Evolutionary conservation across 2,329 filamentous ascomycete species (phyloP).

Genomic region (Trichoderma sp.): DNA sequence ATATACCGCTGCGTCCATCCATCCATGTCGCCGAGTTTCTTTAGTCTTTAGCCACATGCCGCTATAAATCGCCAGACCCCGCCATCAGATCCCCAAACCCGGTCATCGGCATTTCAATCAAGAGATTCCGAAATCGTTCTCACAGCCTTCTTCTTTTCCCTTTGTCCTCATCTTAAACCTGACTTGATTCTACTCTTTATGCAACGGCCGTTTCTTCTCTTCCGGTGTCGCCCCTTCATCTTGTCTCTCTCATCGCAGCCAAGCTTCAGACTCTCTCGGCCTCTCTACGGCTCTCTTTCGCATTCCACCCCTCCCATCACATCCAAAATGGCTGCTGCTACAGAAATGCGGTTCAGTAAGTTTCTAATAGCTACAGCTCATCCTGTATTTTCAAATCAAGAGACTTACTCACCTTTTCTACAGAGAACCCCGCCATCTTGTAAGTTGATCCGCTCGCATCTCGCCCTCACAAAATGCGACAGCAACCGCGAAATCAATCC

Average conservation of each 20-base stretch:
- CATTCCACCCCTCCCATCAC: not conserved
- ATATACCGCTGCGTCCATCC: too few species aligned
- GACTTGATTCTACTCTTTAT: not conserved
- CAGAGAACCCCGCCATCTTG: conserved; percentile 55
- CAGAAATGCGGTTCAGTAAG: conserved; percentile 41
- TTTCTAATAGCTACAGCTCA: not conserved
- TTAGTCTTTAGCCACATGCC: not conserved
- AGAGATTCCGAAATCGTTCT: not conserved
- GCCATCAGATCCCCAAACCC: not conserved
- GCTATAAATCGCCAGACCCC: not conserved
- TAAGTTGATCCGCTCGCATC: conserved; percentile 36
- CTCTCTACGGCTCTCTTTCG: not conserved
- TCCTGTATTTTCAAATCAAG: too few species aligned
- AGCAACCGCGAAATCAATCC: not conserved
- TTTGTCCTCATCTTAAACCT: not conserved
- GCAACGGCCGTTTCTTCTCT: not conserved
- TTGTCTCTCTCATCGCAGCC: not conserved
- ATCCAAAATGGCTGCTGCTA: conserved; percentile 7
- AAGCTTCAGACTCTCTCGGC: not conserved
- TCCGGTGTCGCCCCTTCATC: not conserved
- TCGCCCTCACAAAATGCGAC: not conserved
- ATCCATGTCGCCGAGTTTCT: too few species aligned
- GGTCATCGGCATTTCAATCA: not conserved
- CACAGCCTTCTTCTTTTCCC: not conserved
- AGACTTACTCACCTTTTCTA: not conserved